Base-by-base conservation (phyloP, 805 yeast species). In the Candida oleophila region DNA sequence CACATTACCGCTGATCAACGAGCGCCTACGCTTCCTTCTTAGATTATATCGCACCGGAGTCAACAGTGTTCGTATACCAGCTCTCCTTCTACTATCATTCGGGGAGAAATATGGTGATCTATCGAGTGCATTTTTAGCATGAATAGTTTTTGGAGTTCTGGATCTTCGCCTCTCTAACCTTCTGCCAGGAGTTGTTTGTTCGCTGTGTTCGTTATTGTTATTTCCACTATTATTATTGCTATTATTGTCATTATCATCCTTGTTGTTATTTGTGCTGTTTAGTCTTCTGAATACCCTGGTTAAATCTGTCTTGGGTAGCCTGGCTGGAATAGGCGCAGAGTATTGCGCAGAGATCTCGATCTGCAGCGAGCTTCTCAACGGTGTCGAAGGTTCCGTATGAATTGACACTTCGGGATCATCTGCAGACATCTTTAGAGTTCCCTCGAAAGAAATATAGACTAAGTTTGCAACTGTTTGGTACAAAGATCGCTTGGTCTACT, bases 1-100 rank as follows among this genome's bases (percentile, higher is more conserved):
- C 12, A 52, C 35, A 43, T 58, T 53, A 1, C 69, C 71, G 12
- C 52, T 49, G 1, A 65, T 55, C 0, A 70, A 66, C 1, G 69
- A 60, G 14, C 71, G 48, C 38, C 69, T 43, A 21, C 64, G 45
- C 38, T 52, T 46, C 19, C 36, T 47, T 15, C 42, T 39, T 4
- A 20, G 21, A 9, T 20, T 9, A 18, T n/a, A 36, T 36, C 39
- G 39, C 19, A 18, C 22, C 8, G 39, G 39, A 20, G 39, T 36
- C 21, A 36, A 11, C 39, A 18, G 39, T 7, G 4, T 18, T 36
- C 39, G 4, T 4, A 16, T 20, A 3, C n/a, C 16, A 4, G 14
- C 39, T 16, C 12, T 9, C 8, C 39, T 20, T 8, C 5, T 7
- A 11, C 30, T 25, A 11, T 25, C 30, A 16, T 14, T 36, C 4